These are phyloP conservation scores for Collybiopsis luxurians DNA, from an alignment of 768 basidiomycete species.

Conservation along the genomic window DNA sequence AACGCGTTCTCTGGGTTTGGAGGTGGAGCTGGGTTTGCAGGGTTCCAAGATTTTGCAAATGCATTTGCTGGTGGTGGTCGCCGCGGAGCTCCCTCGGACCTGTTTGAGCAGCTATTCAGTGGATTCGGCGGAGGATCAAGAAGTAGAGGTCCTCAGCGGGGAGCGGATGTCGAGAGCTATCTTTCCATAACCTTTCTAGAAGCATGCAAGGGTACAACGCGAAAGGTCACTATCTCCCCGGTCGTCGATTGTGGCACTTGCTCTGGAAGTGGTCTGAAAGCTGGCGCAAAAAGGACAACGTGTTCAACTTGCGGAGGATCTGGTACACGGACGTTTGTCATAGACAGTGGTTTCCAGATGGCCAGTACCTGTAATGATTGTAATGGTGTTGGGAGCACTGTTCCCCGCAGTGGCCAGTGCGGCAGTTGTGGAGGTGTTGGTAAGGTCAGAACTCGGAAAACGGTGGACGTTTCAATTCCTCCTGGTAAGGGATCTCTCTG, in stretches of 20 bases:
- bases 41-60: slow-evolving; percentile 69
- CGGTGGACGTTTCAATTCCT: slow-evolving; percentile 80
- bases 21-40: slow-evolving; percentile 52
- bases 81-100: slow-evolving; percentile 49
- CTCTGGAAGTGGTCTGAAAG: slow-evolving; percentile 81
- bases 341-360: slow-evolving; percentile 97
- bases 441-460: slow-evolving; percentile 76
- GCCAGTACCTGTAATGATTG: slow-evolving; percentile 86
- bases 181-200: slow-evolving; percentile 86
- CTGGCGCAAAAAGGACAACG: slow-evolving; percentile 76
- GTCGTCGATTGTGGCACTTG: slow-evolving; percentile 84
- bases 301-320: slow-evolving; percentile 84
- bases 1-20: slow-evolving; percentile 71
- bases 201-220: slow-evolving; percentile 85
- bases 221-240: slow-evolving; percentile 74
- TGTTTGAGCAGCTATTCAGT: slow-evolving; percentile 83
- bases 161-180: slow-evolving; percentile 79
- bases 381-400: slow-evolving; percentile 73
- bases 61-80: slow-evolving; percentile 48
- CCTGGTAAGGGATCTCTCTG: slow-evolving; percentile 79
- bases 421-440: slow-evolving; percentile 82
- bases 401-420: slow-evolving; percentile 80
- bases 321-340: slow-evolving; percentile 84
- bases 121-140: slow-evolving; percentile 52
- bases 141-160: slow-evolving; percentile 50